A percentile compares a stretch with the other conserved stretches of the same genome.
phyloP scores from a whole-genome alignment of 139 green algal species.

The Chlamydomonas sp. region DNA sequence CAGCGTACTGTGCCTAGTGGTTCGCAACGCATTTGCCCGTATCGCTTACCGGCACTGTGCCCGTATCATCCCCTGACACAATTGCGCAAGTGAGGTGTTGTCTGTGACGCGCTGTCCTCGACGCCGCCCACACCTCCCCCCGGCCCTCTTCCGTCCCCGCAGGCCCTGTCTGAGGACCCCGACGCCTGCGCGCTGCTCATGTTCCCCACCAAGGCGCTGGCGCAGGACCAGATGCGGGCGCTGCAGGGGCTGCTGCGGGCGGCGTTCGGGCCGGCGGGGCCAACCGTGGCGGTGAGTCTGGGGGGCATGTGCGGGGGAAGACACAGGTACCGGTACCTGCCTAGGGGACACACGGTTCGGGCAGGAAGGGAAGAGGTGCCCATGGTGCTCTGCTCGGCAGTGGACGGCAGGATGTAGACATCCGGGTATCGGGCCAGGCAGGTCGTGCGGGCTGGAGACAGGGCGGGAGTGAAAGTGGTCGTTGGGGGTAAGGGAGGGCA shows the following conservation, averaged over 20 bases:
- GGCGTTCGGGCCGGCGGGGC: constrained; percentile 63
- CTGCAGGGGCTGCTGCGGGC: constrained; percentile 60
- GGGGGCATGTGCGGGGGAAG: constrained; percentile 36
- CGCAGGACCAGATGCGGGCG: constrained; percentile 86
- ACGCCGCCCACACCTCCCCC: background rate
- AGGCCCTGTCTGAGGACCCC: constrained; percentile 57
- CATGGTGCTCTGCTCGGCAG: no score
- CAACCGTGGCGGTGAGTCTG: constrained; percentile 54
- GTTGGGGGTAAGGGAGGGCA: no score
- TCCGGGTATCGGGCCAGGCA: no score
- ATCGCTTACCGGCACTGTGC: no score
- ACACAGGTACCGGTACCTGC: constrained; percentile 24
- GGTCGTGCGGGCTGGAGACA: no score
- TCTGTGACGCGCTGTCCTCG: background rate
- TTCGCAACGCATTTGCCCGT: no score
- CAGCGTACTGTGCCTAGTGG: no score
- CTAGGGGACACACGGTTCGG: no score
- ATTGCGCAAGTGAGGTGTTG: background rate
- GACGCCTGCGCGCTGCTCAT: constrained; percentile 84
- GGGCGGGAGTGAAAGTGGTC: no score
- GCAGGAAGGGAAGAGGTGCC: no score
- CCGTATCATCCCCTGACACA: no score
- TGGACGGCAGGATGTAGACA: no score
- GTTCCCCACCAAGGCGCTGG: constrained; percentile 95
- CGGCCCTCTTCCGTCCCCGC: constrained; percentile 25